phyloP scores from a whole-genome alignment of 1,139 yeast species.

The Yamadazyma taylorii region DNA sequence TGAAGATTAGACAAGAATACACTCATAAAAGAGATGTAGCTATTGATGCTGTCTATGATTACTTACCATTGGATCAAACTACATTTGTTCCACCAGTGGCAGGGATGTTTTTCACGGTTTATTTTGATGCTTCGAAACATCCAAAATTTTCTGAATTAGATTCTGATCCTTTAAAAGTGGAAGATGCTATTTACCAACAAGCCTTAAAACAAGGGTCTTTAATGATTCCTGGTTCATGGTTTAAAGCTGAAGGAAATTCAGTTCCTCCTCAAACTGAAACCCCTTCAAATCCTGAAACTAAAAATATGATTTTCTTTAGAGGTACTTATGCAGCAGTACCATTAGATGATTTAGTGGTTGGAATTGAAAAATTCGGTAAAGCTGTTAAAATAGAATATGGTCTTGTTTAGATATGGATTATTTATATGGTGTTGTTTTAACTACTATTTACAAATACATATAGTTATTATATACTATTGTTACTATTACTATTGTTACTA shows the following conservation, averaged over 20 bases:
- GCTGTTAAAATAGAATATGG: conserved; percentile 48
- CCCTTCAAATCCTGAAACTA: conserved; percentile 33
- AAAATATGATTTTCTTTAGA: conserved; percentile 67
- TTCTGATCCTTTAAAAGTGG: conserved; percentile 60
- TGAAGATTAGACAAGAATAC: conserved; percentile 79
- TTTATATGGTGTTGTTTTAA: neutral
- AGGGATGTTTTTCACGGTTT: conserved; percentile 89
- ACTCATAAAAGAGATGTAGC: conserved; percentile 73
- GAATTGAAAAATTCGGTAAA: conserved; percentile 64
- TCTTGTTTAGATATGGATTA: neutral
- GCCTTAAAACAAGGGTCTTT: conserved; percentile 67
- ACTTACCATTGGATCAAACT: conserved; percentile 58
- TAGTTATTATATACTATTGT: too few relatives aligned
- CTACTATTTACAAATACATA: conserved; percentile 1
- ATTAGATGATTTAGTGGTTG: conserved; percentile 55
- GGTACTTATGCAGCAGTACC: conserved; percentile 91
- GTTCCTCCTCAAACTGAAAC: conserved; percentile 51
- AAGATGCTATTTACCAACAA: conserved; percentile 61
- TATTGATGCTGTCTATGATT: conserved; percentile 60
- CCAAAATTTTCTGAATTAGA: conserved; percentile 61
- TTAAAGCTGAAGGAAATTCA: conserved; percentile 50
- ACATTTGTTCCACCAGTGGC: conserved; percentile 76
- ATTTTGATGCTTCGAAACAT: conserved; percentile 75
- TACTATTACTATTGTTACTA: too few relatives aligned
- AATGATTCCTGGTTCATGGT: conserved; percentile 92